A percentile compares a stretch with the other conserved stretches of the same genome.
phyloP scores from a whole-genome alignment of 108 stramenopile species.

The Skeletonema marinoi region DNA sequence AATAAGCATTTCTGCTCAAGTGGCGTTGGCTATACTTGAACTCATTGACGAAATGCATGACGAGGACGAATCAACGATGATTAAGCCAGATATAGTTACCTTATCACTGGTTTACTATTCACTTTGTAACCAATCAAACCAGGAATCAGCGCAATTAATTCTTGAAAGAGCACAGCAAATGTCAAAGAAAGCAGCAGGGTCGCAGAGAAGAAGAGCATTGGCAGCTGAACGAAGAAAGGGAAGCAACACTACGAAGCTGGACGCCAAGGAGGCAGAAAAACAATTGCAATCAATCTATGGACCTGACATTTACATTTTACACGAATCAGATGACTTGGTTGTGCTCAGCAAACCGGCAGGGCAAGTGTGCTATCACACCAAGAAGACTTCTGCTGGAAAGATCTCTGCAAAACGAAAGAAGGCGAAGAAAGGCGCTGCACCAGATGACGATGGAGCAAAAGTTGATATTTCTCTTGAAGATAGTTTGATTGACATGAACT shows the following conservation, averaged over 20 bases:
- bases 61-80: constrained; percentile 19
- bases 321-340: constrained; percentile 61
- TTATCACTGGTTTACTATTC: constrained; percentile 22
- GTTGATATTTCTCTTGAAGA: constrained; percentile 71
- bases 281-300: constrained; percentile 50
- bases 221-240: constrained; percentile 51
- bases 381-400: constrained; percentile 68
- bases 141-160: constrained; percentile 32
- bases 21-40: constrained; percentile 23
- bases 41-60: constrained; percentile 33
- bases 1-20: constrained; percentile 3
- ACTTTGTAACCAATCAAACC: background rate
- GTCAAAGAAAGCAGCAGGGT: constrained; percentile 67
- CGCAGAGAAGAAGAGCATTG: constrained; percentile 62
- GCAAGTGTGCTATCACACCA: constrained; percentile 62
- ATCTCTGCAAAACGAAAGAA: constrained; percentile 41
- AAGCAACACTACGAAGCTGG: background rate
- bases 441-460: constrained; percentile 13
- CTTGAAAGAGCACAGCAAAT: constrained; percentile 51
- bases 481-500: constrained; percentile 58
- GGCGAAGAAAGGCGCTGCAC: background rate
- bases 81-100: constrained; percentile 28
- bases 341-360: constrained; percentile 76
- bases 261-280: constrained; percentile 25
- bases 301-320: constrained; percentile 54